phyloP scores from a whole-genome alignment of 257 asterid species.

The Plantago major region DNA sequence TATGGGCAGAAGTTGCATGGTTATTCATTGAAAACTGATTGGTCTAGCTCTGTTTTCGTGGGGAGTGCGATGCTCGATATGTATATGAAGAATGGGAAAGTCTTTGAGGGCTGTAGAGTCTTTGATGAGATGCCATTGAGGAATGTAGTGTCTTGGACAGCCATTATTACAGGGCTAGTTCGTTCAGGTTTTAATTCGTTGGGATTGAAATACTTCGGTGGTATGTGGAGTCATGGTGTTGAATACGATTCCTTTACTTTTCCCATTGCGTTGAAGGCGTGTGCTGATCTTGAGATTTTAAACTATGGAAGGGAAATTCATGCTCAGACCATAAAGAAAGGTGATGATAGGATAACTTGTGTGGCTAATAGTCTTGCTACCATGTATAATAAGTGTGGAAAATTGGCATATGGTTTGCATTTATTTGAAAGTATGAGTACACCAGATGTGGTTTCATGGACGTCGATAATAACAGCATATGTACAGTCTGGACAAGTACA shows the following conservation, averaged over 20 bases:
- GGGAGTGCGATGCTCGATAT: slow-evolving; percentile 80
- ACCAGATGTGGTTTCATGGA: slow-evolving; percentile 91
- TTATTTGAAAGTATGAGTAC: slow-evolving; percentile 55
- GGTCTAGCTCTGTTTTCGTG: slow-evolving; percentile 59
- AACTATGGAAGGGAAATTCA: slow-evolving; percentile 75
- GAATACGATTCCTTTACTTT: slow-evolving; percentile 65
- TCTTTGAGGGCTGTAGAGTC: slow-evolving; percentile 50
- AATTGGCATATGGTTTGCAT: slow-evolving; percentile 43
- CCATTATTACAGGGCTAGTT: slow-evolving; percentile 83
- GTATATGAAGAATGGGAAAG: slow-evolving; percentile 70
- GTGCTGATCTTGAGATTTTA: slow-evolving; percentile 62
- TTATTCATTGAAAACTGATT: slow-evolving; percentile 50
- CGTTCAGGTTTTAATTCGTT: slow-evolving; percentile 51
- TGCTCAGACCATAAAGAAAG: slow-evolving; percentile 54
- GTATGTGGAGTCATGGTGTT: slow-evolving; percentile 69
- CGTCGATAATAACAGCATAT: slow-evolving; percentile 55
- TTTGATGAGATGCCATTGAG: slow-evolving; percentile 79
- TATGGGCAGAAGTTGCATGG: slow-evolving; percentile 63
- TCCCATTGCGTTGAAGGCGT: slow-evolving; percentile 84
- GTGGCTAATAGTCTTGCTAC: slow-evolving; percentile 77
- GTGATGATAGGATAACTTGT: slow-evolving; percentile 54
- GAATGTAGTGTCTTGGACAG: slow-evolving; percentile 93
- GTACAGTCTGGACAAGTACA: slow-evolving; percentile 60
- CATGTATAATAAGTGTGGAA: slow-evolving; percentile 87
- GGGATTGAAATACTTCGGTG: slow-evolving; percentile 54